Conservation (phyloP, 495 filamentous ascomycete species). For the Aspergillus haitiensis region DNA sequence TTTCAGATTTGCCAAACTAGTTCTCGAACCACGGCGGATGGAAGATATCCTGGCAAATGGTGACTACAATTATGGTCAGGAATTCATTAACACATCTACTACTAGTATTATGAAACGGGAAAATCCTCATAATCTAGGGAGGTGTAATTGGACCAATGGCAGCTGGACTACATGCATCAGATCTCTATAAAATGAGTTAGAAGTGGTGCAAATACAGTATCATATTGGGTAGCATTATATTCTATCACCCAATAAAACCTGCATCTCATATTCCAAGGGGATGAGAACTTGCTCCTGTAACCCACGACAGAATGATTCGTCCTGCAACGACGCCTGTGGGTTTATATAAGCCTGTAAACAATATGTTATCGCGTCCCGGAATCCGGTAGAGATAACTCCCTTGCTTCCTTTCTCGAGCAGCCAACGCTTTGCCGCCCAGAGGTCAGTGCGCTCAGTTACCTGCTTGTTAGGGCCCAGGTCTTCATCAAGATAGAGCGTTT, state of each 20-base stretch:
- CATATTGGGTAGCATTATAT: not conserved
- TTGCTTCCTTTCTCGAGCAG: not conserved
- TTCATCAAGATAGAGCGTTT: not conserved
- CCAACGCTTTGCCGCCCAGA: constrained; percentile 2
- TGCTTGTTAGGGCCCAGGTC: not conserved
- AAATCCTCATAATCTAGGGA: too few species aligned
- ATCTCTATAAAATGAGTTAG: too few species aligned
- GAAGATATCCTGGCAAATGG: not conserved
- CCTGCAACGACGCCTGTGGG: not conserved
- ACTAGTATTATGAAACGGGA: too few species aligned
- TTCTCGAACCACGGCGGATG: not conserved
- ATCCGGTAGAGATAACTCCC: not conserved
- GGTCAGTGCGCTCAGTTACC: not conserved
- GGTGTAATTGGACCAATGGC: too few species aligned
- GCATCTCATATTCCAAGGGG: constrained; percentile 8
- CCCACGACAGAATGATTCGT: not conserved
- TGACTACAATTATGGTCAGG: not conserved
- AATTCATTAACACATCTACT: too few species aligned
- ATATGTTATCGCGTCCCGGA: not conserved
- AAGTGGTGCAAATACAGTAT: not conserved
- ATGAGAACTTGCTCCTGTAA: not conserved
- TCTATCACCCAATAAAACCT: constrained; percentile 2
- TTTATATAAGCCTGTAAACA: constrained; percentile 10
- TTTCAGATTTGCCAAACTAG: not conserved
- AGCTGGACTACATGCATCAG: too few species aligned